Evolutionary conservation across 108 stramenopile genomes (phyloP).

Genomic region (Skeletonema grethae): DNA sequence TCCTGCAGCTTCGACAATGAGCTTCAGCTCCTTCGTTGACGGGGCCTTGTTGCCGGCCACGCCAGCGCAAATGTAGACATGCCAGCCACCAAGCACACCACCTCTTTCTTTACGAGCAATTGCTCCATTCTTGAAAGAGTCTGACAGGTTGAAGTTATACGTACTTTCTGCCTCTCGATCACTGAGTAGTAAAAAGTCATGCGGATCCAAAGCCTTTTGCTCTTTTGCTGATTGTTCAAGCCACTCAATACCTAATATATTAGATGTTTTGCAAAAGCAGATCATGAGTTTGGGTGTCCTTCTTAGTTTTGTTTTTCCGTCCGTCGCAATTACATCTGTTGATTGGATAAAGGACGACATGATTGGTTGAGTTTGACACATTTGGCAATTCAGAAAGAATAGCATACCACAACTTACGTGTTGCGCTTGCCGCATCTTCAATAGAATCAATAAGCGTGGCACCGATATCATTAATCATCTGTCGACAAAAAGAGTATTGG

Average conservation of each 20-base stretch:
- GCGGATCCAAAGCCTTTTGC: conserved; percentile 25
- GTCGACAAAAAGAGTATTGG: neutral
- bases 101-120: conserved; percentile 22
- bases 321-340: conserved; percentile 6
- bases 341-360: neutral
- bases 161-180: conserved; percentile 43
- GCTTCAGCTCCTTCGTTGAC: conserved; percentile 25
- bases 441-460: conserved; percentile 53
- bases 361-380: neutral
- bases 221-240: conserved; percentile 38
- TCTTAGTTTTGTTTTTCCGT: conserved; percentile 9
- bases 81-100: conserved; percentile 43
- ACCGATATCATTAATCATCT: conserved; percentile 56
- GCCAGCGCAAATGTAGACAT: conserved; percentile 41
- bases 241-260: conserved; percentile 33
- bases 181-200: conserved; percentile 34
- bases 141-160: conserved; percentile 44
- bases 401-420: conserved; percentile 18
- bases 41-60: conserved; percentile 53
- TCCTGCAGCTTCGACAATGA: conserved; percentile 52
- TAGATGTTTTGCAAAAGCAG: conserved; percentile 11
- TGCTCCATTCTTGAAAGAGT: conserved; percentile 24
- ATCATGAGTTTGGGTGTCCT: conserved; percentile 26
- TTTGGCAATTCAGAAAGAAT: neutral
- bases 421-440: conserved; percentile 52